Evolutionary conservation across 2,329 filamentous ascomycete species (phyloP), one percentile per base, ranked within the genome.

Genomic region (Leptographium flavum): DNA sequence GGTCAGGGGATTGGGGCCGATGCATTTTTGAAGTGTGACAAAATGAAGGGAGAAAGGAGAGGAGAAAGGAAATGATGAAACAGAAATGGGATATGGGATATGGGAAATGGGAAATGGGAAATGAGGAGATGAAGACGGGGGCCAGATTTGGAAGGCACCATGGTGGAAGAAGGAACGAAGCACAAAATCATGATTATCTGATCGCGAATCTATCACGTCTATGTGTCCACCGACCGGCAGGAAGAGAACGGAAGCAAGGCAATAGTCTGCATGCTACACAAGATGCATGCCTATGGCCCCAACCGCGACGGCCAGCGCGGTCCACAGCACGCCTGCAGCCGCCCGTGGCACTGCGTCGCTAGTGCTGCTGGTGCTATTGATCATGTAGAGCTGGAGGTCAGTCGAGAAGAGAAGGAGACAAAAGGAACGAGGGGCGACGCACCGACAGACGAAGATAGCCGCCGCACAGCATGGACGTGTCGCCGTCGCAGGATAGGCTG

Each of bases 1-100:
- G 53, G 60, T 71, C 42, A 65, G 79, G 49, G 79, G 79, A 0
- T 57, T 83, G 48, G 73, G 69, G 17, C 60, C 60, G 11, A 63
- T 82, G 60, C 66, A 70, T 46, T 64, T 79, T 49, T 67, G 52
- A 57, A 54, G 44, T 40, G 15, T 36, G 33, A 21, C 8, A 19
- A 19, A n/a, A 36, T 23, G 3, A 25, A 39, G 22, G 19, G 30
- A 13, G n/a, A 33, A 17, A 36, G 5, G 7, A 27, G 31, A 23
- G n/a, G 6, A 8, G 22, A 19, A 17, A 21, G 33, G 21, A 37
- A n/a, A 22, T 19, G 21, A 13, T 7, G 19, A 23, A 23, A n/a
- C 13, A 5, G n/a, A 1, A 35, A 9, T 35, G 9, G 13, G n/a
- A 8, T 1, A 11, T 13, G 21, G 17, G 17, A 21, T 11, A 31